These are phyloP conservation scores for Wickerhamiella nectarea DNA, from an alignment of 805 yeast genomes.

Conservation along the genomic window DNA sequence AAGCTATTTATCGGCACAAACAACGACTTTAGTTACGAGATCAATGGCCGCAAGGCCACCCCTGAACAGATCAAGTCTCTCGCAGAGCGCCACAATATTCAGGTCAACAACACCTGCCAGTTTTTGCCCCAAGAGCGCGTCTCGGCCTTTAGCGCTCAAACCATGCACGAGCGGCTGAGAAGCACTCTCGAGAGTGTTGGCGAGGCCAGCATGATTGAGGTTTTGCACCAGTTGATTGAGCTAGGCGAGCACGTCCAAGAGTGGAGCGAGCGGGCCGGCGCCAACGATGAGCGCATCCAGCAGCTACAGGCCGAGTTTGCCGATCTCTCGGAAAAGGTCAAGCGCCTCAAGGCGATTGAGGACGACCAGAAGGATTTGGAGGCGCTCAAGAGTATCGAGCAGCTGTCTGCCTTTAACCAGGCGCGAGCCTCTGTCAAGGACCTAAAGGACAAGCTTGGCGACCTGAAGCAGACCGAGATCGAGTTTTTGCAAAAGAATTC, in stretches of 20 bases:
- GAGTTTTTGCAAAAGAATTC: not conserved
- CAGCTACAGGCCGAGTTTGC: conserved; percentile 1
- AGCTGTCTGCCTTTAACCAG: not conserved
- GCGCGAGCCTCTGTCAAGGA: conserved; percentile 25
- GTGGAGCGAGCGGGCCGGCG: conserved; percentile 16
- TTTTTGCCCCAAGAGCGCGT: conserved; percentile 93
- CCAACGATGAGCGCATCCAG: not conserved
- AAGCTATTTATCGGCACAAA: not conserved
- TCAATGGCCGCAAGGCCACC: conserved; percentile 13
- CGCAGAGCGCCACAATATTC: conserved; percentile 64
- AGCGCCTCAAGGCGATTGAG: conserved; percentile 1
- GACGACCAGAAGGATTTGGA: conserved; percentile 6
- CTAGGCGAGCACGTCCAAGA: conserved; percentile 31
- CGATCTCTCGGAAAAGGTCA: conserved; percentile 11
- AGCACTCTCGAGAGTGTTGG: conserved; percentile 62
- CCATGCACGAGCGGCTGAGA: conserved; percentile 55
- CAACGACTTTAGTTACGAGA: not conserved
- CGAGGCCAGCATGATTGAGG: conserved; percentile 29
- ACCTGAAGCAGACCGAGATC: not conserved
- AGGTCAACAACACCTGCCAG: conserved; percentile 82
- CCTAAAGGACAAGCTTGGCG: conserved; percentile 1
- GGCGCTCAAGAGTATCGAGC: not conserved
- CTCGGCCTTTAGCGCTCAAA: conserved; percentile 73
- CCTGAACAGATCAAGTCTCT: conserved; percentile 40
- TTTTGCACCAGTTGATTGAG: conserved; percentile 43